Base-by-base conservation (phyloP, 2,329 filamentous ascomycete genomes). In the Trichothecium sympodiale region DNA sequence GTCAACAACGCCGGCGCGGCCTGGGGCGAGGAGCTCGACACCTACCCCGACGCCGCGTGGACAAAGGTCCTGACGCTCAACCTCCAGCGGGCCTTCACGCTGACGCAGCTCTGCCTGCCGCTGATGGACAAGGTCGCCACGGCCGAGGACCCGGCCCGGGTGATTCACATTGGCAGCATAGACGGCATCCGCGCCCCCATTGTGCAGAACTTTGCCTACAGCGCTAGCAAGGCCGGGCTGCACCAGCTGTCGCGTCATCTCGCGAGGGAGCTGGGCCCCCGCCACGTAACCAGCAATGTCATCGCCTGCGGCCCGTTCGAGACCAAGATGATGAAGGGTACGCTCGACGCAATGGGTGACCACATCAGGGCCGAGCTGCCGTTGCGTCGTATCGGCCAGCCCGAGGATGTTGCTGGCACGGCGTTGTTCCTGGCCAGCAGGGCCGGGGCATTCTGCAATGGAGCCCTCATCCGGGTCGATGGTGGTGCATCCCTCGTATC, bases 251-350 rank as follows among this genome's bases (percentile, higher is more conserved):
- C 62, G 32, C 57, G 74, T 18, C 71, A 77, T 10, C 53, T 81
- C 29, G 75, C 76, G 3, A 61, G 65, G 34, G 71, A 77, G 47
- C 56, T 82, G 25, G 77, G 77, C 0, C 69, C 68, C 38, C 49
- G 70, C 30, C 64, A 71, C 36, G 68, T 82, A 40, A 81, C 77
- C 26, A 69, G 62, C 42, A 86, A 86, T 51, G 74, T 76, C 4
- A 57, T 86, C 38, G 81, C 81, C 5, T 84, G 80, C 49, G 81
- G 81, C 3, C 80, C 80, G 3, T 82, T 81, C 41, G 65, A 77
- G 43, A 77, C 67, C 41, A 79, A 77, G 61, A 82, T 81, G 77
- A 79, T 79, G 74, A 67, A 65, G 38, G 67, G 65, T 15, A 74
- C 73, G 39, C 57, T 82, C 40, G 65, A 74, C 41, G 57, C 63